Percentiles rank a stretch among this genome's conserved stretches.
Conservation (phyloP, 805 yeast genomes). For the Sugiyamaella chiloensis region DNA sequence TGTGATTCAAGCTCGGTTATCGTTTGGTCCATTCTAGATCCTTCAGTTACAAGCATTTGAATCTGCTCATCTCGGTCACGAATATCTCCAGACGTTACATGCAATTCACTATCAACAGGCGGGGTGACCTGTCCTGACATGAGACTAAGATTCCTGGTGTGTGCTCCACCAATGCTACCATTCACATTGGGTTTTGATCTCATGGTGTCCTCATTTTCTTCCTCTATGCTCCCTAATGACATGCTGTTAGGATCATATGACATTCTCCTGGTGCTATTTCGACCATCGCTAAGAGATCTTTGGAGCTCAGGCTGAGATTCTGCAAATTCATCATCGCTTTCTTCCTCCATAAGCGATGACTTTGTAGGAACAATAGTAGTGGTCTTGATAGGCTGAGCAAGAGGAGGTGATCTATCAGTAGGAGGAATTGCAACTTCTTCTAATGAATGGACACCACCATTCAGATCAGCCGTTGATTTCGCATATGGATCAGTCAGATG, state of each 20-base stretch:
- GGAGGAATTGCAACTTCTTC: constrained; percentile 15
- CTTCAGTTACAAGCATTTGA: constrained; percentile 44
- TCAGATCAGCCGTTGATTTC: background rate
- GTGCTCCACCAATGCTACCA: background rate
- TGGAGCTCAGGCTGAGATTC: background rate
- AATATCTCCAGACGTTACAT: constrained; percentile 10
- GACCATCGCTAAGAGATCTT: background rate
- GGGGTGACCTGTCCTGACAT: constrained; percentile 13
- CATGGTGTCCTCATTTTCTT: constrained; percentile 5
- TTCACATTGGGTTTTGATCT: too few relatives aligned
- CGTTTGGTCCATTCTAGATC: constrained; percentile 46
- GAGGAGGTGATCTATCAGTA: constrained; percentile 9
- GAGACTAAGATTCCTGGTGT: background rate
- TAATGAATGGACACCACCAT: background rate
- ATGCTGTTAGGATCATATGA: constrained; percentile 3
- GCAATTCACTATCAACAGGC: constrained; percentile 1
- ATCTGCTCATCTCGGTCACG: constrained; percentile 42
- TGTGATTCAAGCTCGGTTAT: constrained; percentile 29
- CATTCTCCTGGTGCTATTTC: background rate
- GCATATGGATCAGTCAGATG: too few relatives aligned
- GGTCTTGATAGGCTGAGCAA: constrained; percentile 13
- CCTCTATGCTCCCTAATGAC: constrained; percentile 5
- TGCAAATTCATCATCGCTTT: constrained; percentile 40
- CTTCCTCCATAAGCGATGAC: constrained; percentile 85
- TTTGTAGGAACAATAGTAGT: constrained; percentile 74